phyloP scores from a whole-genome alignment of 2,329 filamentous ascomycete species.

The Blastomyces emzantsi region DNA sequence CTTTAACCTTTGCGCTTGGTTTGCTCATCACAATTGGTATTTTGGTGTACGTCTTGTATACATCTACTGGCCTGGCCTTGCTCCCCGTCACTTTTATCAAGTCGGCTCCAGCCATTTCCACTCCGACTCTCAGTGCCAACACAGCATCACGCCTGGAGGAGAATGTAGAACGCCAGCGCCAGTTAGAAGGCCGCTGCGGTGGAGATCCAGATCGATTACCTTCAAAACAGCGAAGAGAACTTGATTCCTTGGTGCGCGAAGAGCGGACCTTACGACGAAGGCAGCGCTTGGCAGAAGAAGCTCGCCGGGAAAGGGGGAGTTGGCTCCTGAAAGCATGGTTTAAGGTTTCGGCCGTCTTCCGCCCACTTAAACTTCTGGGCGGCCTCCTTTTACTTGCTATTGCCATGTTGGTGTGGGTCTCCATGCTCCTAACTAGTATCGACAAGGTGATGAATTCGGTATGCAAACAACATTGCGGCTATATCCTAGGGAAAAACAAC shows the following conservation, averaged over 20 bases:
- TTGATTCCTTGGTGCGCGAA: conserved; percentile 78
- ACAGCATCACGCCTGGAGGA: conserved; percentile 72
- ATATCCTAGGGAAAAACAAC: conserved; percentile 78
- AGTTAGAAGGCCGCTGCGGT: conserved; percentile 75
- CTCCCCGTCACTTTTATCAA: conserved; percentile 89
- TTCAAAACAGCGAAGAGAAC: conserved; percentile 75
- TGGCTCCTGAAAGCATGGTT: conserved; percentile 67
- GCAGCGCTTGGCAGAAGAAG: conserved; percentile 76
- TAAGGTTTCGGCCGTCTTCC: conserved; percentile 70
- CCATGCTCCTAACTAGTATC: conserved; percentile 90
- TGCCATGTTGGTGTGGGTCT: conserved; percentile 69
- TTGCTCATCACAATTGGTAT: conserved; percentile 83
- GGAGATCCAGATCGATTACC: conserved; percentile 67
- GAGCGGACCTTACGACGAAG: conserved; percentile 87
- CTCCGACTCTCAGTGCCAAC: conserved; percentile 64
- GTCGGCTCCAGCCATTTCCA: conserved; percentile 76
- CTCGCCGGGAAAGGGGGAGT: conserved; percentile 62
- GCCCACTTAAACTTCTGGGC: conserved; percentile 79
- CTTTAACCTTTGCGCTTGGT: conserved; percentile 80
- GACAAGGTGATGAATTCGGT: conserved; percentile 95
- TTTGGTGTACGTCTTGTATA: conserved; percentile 79
- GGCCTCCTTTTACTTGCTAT: conserved; percentile 70
- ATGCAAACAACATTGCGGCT: conserved; percentile 84
- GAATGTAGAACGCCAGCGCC: conserved; percentile 85
- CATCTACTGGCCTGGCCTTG: conserved; percentile 76